Percentiles rank a stretch among this genome's conserved stretches.
These are phyloP conservation scores for Sergeia podlipaevii DNA, from an alignment of 208 protist species.

Conservation along the genomic window DNA sequence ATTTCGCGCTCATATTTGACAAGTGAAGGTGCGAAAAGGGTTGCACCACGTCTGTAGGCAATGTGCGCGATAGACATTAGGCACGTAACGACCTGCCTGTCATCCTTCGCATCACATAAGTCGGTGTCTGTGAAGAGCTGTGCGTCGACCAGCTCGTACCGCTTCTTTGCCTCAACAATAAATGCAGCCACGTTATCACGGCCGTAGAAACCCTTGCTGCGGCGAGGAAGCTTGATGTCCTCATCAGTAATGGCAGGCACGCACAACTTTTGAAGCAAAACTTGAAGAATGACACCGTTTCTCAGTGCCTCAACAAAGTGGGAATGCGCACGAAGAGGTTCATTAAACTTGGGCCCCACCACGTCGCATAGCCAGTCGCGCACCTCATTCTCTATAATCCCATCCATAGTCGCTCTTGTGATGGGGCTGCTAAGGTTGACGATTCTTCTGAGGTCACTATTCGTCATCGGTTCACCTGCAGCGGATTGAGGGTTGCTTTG, in stretches of 20 bases:
- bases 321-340: conserved; percentile 17
- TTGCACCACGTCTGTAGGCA: conserved; percentile 39
- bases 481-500: too few relatives aligned
- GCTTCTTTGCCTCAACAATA: conserved; percentile 26
- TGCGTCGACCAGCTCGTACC: conserved; percentile 44
- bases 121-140: conserved; percentile 76
- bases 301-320: conserved; percentile 69
- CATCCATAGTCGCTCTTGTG: conserved; percentile 34
- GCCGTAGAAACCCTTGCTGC: conserved; percentile 58
- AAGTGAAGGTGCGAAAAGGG: conserved; percentile 29
- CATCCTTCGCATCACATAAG: conserved; percentile 68
- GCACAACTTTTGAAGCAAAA: conserved; percentile 68
- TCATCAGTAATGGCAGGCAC: conserved; percentile 39
- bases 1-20: conserved; percentile 66
- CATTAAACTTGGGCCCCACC: conserved; percentile 42
- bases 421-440: conserved; percentile 21
- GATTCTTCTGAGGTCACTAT: too few relatives aligned
- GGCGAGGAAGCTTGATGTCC: conserved; percentile 48
- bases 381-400: conserved; percentile 55
- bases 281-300: conserved; percentile 52
- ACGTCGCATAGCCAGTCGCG: conserved; percentile 59
- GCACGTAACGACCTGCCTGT: conserved; percentile 74
- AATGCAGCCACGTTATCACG: conserved; percentile 75
- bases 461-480: too few relatives aligned
- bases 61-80: conserved; percentile 63